These are phyloP conservation scores for Cylindrodendrum hubeiense DNA, from an alignment of 2,329 filamentous ascomycete species.

Conservation along the genomic window DNA sequence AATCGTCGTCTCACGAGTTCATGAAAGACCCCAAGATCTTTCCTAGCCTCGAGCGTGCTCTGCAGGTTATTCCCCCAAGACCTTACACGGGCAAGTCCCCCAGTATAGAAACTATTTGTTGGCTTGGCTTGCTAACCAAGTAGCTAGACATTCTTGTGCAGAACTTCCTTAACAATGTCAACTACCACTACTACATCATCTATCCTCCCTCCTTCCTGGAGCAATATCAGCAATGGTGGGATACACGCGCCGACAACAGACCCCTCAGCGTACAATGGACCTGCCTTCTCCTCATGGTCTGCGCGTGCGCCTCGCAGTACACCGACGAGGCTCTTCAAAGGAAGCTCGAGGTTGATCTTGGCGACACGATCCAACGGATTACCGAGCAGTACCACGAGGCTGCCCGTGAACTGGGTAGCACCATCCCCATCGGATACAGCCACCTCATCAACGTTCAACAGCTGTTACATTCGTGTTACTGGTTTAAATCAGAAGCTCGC, in stretches of 20 bases:
- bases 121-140: slow-evolving; percentile 10
- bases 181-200: slow-evolving; percentile 55
- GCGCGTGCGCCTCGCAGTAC: slow-evolving; percentile 53
- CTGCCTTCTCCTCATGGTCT: slow-evolving; percentile 53
- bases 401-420: slow-evolving; percentile 48
- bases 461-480: slow-evolving; percentile 53
- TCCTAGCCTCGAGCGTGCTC: slow-evolving; percentile 47
- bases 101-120: not conserved
- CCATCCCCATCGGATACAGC: slow-evolving; percentile 49
- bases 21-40: slow-evolving; percentile 40
- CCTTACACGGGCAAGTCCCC: slow-evolving; percentile 49
- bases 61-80: slow-evolving; percentile 48
- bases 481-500: slow-evolving; percentile 52
- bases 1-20: slow-evolving; percentile 36
- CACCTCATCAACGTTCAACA: slow-evolving; percentile 51
- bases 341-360: slow-evolving; percentile 49
- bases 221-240: slow-evolving; percentile 54
- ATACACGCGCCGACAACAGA: slow-evolving; percentile 41
- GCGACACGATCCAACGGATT: slow-evolving; percentile 43
- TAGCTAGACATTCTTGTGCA: slow-evolving; percentile 52
- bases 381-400: slow-evolving; percentile 50
- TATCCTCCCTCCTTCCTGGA: slow-evolving; percentile 51
- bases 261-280: slow-evolving; percentile 54
- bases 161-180: slow-evolving; percentile 53
- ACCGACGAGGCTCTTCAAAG: slow-evolving; percentile 45